Evolutionary conservation across 2,329 filamentous ascomycete genomes (phyloP), one percentile per base, ranked within the genome.

Genomic region (Dactylella cylindrospora): DNA sequence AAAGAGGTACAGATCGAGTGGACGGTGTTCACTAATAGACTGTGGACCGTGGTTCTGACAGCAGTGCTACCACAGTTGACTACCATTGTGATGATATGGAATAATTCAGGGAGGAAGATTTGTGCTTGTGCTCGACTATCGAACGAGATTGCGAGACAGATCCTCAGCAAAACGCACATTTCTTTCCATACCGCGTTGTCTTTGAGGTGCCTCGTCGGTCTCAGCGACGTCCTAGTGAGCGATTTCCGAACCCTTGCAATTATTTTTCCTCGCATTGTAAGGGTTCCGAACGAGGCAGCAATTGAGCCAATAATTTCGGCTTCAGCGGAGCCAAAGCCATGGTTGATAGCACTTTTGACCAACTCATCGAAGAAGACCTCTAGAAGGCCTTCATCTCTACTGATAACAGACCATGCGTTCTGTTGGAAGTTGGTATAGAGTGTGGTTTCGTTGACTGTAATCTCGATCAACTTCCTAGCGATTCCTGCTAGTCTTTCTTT

Each of bases 151-250:
- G 82, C 79, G 10, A 85, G 73, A 62, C 82, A 85, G 65, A 86
- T 83, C 38, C 83, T 80, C 41, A 86, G 74, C 25, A 86, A 73
- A 38, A 85, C 77, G 68, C 83, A 84, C 22, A 86, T 81, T 71
- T 86, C 84, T n/a, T 77, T 73, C 84, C 84, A 86, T 6, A 85
- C 82, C 1, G 78, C 76, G 66, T 86, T 86, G 59, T 86, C 84
- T 6, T 82, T 80, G 1, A 86, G 74, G 45, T 80, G 76, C 66
- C 80, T 80, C 1, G 83, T 85, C n/a, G 83, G 82, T 29, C 83
- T 77, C 46, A 85, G 73, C 1, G 83, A 85, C 4, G 83, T 84
- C 55, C 83, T 77, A 67, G 85, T 85, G 39, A 86, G 73, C 2
- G 82, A 81, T 71, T 85, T 86, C 38, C 84, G 78, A 32, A 86